A percentile compares a stretch with the other conserved stretches of the same genome.
Evolutionary conservation across 495 filamentous ascomycete genomes (phyloP).

Genomic region (Daldinia vernicosa): DNA sequence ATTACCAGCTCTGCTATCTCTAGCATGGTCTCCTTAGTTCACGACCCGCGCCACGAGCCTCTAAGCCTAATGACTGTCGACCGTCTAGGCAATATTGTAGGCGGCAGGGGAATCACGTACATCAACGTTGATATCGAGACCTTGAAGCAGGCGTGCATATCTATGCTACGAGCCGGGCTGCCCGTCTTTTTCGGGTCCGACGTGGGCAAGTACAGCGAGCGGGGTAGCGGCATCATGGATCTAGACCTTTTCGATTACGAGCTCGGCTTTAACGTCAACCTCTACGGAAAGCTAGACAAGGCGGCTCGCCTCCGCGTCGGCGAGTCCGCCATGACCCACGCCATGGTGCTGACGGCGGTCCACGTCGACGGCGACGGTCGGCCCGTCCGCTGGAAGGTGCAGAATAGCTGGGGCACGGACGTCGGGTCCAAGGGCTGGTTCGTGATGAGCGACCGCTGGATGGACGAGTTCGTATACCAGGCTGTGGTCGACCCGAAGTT

Average conservation of each 20-base stretch:
- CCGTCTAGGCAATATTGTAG: slow-evolving; percentile 80
- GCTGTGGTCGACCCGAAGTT: slow-evolving; percentile 81
- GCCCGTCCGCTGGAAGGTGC: slow-evolving; percentile 79
- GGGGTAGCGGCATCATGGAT: slow-evolving; percentile 77
- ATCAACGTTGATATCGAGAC: slow-evolving; percentile 79
- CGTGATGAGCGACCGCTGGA: slow-evolving; percentile 87
- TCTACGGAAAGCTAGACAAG: slow-evolving; percentile 71
- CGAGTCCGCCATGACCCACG: slow-evolving; percentile 85
- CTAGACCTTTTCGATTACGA: slow-evolving; percentile 73
- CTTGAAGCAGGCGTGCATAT: slow-evolving; percentile 76
- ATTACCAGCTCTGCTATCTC: slow-evolving; percentile 63
- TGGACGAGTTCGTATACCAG: slow-evolving; percentile 89
- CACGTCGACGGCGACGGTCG: slow-evolving; percentile 70
- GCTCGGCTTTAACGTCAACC: slow-evolving; percentile 77
- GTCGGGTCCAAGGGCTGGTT: slow-evolving; percentile 81
- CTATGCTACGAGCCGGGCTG: slow-evolving; percentile 76
- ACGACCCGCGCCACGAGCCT: slow-evolving; percentile 82
- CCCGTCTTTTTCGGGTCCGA: slow-evolving; percentile 91
- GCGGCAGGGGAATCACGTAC: slow-evolving; percentile 75
- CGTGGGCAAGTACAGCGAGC: slow-evolving; percentile 81
- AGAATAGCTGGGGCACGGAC: slow-evolving; percentile 80
- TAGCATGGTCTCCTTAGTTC: slow-evolving; percentile 77
- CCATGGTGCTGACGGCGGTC: slow-evolving; percentile 88
- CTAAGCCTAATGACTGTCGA: slow-evolving; percentile 75
- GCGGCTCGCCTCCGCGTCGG: slow-evolving; percentile 72